Percentiles rank a stretch among this genome's conserved stretches.
Evolutionary conservation across 2,329 filamentous ascomycete genomes (phyloP).

Genomic region (Xylariaceae sp.): DNA sequence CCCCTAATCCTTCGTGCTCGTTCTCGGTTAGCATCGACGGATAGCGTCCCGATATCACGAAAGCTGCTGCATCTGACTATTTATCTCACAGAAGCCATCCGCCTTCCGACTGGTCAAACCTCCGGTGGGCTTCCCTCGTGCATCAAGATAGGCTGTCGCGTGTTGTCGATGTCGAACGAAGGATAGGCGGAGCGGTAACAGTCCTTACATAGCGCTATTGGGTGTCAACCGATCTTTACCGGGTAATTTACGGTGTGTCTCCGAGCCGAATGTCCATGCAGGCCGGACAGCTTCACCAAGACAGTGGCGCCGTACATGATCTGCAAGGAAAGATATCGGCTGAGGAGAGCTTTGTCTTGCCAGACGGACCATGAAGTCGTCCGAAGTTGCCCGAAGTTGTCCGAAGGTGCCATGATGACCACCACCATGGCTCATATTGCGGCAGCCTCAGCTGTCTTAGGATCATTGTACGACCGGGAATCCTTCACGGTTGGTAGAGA

Average conservation of each 20-base stretch:
- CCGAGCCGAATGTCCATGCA: constrained; percentile 25
- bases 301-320: constrained; percentile 15
- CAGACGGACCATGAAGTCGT: not conserved
- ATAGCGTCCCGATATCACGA: not conserved
- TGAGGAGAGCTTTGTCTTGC: constrained; percentile 6
- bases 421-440: constrained; percentile 11
- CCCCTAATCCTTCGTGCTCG: not conserved
- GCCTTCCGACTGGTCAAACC: not conserved
- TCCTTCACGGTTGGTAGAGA: constrained; percentile 9
- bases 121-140: not conserved
- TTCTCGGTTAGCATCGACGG: not conserved
- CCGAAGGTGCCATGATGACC: constrained; percentile 10
- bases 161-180: constrained; percentile 8
- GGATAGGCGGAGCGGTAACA: constrained; percentile 3
- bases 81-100: not conserved
- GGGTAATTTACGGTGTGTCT: not conserved
- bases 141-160: not conserved
- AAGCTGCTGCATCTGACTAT: not conserved
- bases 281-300: constrained; percentile 23
- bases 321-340: constrained; percentile 9
- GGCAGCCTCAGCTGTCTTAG: constrained; percentile 16
- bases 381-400: constrained; percentile 8
- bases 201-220: not conserved
- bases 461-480: constrained; percentile 9
- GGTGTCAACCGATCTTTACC: constrained; percentile 3